Evolutionary conservation across 2,329 filamentous ascomycete species (phyloP).

Genomic region (Penicillium thymicola): DNA sequence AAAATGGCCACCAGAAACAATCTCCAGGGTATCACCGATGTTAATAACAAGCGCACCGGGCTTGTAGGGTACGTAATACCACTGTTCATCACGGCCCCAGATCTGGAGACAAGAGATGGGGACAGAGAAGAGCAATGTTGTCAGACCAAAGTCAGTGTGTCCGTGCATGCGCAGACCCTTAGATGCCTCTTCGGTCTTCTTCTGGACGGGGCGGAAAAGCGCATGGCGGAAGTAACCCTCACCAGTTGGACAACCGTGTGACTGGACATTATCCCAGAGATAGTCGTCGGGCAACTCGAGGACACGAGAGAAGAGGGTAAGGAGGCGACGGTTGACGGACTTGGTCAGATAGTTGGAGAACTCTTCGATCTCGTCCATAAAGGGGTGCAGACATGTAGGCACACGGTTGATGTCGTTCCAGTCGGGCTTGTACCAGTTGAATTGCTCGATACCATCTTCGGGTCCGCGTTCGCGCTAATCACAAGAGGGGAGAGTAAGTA

Average conservation of each 20-base stretch:
- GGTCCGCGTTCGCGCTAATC: slow-evolving; percentile 42
- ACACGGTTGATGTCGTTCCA: slow-evolving; percentile 43
- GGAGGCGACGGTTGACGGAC: slow-evolving; percentile 46
- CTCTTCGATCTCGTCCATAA: slow-evolving; percentile 50
- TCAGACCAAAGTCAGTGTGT: slow-evolving; percentile 50
- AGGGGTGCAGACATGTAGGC: slow-evolving; percentile 48
- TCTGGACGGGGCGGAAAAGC: slow-evolving; percentile 39
- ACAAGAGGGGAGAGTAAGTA: neutral
- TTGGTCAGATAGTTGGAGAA: slow-evolving; percentile 50
- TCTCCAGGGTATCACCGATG: slow-evolving; percentile 46
- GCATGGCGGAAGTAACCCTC: slow-evolving; percentile 50
- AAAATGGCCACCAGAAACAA: slow-evolving; percentile 48
- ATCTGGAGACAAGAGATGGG: slow-evolving; percentile 50
- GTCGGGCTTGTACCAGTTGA: slow-evolving; percentile 52
- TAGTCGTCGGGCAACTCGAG: slow-evolving; percentile 47
- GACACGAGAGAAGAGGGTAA: slow-evolving; percentile 44
- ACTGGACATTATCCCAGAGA: slow-evolving; percentile 46
- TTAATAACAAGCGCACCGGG: slow-evolving; percentile 51
- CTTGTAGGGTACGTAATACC: slow-evolving; percentile 46
- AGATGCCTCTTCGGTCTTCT: slow-evolving; percentile 38
- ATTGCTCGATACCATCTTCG: slow-evolving; percentile 53
- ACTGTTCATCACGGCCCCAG: slow-evolving; percentile 44
- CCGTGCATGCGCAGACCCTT: slow-evolving; percentile 43
- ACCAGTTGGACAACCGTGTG: slow-evolving; percentile 42
- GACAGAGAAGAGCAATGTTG: slow-evolving; percentile 48